Base-by-base conservation (phyloP, 768 basidiomycete genomes). In the Tylopilus felleus region DNA sequence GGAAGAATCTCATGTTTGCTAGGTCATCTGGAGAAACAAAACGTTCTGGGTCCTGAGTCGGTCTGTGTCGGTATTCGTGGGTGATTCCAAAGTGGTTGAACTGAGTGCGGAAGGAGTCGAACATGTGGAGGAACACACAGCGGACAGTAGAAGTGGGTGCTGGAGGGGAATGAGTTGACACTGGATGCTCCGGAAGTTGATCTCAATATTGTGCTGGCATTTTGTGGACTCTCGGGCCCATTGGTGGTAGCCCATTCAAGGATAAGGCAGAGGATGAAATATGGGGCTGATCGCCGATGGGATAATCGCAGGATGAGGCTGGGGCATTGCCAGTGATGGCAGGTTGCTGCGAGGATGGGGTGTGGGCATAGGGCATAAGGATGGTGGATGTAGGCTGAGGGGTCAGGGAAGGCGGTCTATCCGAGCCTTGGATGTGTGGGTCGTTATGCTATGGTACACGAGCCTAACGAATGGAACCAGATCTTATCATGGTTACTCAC, bases 41-140 rank as follows among this genome's bases (percentile, higher is more conserved):
- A 7, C 14, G 28, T 7, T 55, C 49, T 6, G 54, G 54, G 29
- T 55, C 49, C 35, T 55, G 45, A 8, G 43, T 42, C n/a, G 49
- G 49, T 23, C 29, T 28, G 19, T 55, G 49, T 6, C 29, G 19
- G 14, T 53, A 53, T 5, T 47, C 22, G 2, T n/a, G 31, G 5
- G 31, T 31, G 14, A 53, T 46, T 27, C 19, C 25, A 36, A 51
- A 55, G 2, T 3, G 6, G 10, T 51, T 51, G 14, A 51, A 51
- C 16, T 36, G 35, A 16, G 35, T 36, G 16, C 5, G 41, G 22
- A 16, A 52, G 44, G 6, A 33, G 31, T 33, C 12, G 12, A 19
- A 52, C 27, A n/a, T 8, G 5, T 36, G 35, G 14, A 16, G 14
- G 35, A 36, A 17, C 35, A 36, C 17, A 8, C 35, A 17, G 14